phyloP scores from a whole-genome alignment of 1,284 basidiomycete species.

The Ustilago hordei region DNA sequence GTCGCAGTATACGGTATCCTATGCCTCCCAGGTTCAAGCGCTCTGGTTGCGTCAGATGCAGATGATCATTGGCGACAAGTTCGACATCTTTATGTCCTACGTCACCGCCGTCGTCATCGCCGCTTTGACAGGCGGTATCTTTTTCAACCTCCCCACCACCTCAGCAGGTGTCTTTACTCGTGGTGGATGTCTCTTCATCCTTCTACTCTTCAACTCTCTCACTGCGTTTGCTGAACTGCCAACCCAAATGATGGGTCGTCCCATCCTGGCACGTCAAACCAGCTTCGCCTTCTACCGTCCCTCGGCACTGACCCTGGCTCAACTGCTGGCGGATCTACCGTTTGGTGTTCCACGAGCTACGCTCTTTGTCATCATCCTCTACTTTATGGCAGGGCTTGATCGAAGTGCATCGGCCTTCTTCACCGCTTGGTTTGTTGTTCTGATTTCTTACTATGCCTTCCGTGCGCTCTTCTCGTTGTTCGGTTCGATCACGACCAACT shows the following conservation, averaged over 20 bases:
- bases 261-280: constrained; percentile 55
- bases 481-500: constrained; percentile 55
- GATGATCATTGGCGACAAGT: constrained; percentile 82
- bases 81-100: constrained; percentile 76
- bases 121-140: constrained; percentile 83
- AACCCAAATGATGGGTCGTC: constrained; percentile 56
- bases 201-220: constrained; percentile 70
- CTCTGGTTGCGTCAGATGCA: constrained; percentile 82
- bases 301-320: constrained; percentile 59
- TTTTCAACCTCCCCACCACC: constrained; percentile 75
- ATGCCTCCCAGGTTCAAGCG: constrained; percentile 70
- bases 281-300: constrained; percentile 67
- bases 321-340: constrained; percentile 69
- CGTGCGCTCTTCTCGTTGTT: constrained; percentile 58
- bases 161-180: constrained; percentile 78
- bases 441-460: constrained; percentile 59
- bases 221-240: constrained; percentile 69
- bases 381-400: constrained; percentile 62
- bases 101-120: constrained; percentile 73
- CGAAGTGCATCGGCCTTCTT: constrained; percentile 66
- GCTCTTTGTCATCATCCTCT: constrained; percentile 70
- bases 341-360: constrained; percentile 70
- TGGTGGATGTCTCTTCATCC: constrained; percentile 82
- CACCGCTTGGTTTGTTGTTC: constrained; percentile 73
- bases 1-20: constrained; percentile 87